Evolutionary conservation across 306 rosid genomes (phyloP).

Genomic region (Glycine latifolia): DNA sequence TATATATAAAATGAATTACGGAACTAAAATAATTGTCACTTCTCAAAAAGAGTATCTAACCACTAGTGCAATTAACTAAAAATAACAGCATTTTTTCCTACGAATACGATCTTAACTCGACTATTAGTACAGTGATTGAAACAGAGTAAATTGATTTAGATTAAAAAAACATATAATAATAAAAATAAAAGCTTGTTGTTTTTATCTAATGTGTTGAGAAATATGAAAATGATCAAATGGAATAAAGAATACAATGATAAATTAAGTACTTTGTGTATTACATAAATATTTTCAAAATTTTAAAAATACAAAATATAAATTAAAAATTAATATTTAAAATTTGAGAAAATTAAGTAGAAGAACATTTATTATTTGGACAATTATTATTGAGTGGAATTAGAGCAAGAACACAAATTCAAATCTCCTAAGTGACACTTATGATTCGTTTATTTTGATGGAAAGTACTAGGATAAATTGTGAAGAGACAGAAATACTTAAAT

Average conservation of each 20-base stretch:
- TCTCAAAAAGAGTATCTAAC: conserved; percentile 24
- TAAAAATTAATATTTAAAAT: no score
- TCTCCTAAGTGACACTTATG: neutral
- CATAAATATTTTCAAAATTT: neutral
- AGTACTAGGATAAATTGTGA: neutral
- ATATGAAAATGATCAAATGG: neutral
- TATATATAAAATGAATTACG: neutral
- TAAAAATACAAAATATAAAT: neutral
- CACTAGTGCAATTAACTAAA: neutral
- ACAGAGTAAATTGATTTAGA: no score
- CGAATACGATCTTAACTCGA: no score
- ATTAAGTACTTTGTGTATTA: neutral
- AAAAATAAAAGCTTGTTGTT: neutral
- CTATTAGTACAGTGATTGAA: no score
- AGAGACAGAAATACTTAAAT: neutral
- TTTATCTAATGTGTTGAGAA: neutral
- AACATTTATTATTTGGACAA: neutral
- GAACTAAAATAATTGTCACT: conserved; percentile 29
- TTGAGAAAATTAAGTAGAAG: neutral
- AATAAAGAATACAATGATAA: neutral
- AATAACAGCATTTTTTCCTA: neutral
- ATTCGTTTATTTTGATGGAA: neutral
- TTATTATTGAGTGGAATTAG: neutral
- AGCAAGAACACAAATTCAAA: neutral
- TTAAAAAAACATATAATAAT: neutral